Percentiles rank a stretch among this genome's conserved stretches.
These are phyloP conservation scores for Solanum peruvianum DNA, from an alignment of 257 asterid genomes.

Conservation along the genomic window DNA sequence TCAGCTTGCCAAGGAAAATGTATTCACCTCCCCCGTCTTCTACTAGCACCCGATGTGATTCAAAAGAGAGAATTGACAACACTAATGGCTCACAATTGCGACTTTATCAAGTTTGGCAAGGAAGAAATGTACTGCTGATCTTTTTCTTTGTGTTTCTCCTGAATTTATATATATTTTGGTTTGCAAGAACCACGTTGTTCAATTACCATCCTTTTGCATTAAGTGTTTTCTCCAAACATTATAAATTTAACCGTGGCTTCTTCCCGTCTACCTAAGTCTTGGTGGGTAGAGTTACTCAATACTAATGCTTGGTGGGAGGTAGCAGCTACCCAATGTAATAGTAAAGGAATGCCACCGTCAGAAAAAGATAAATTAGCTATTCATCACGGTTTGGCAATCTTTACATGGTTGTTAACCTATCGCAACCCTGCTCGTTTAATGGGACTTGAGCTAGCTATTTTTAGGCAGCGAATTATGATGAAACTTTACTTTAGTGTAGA, in stretches of 20 bases:
- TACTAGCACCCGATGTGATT: neutral
- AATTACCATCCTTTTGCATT: neutral
- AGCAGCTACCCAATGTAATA: neutral
- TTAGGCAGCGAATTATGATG: neutral
- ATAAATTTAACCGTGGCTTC: neutral
- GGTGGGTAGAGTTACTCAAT: neutral
- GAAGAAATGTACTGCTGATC: constrained; percentile 33
- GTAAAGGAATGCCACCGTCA: neutral
- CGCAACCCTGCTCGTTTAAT: neutral
- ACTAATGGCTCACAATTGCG: constrained; percentile 15
- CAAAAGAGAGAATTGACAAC: constrained; percentile 2
- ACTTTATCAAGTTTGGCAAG: constrained; percentile 41
- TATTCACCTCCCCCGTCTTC: constrained; percentile 14
- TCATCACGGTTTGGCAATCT: neutral
- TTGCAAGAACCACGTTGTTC: neutral
- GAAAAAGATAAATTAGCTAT: neutral
- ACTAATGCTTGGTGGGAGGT: neutral
- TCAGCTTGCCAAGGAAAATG: constrained; percentile 9
- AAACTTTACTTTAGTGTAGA: neutral
- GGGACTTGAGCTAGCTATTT: neutral
- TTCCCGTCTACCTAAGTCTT: neutral
- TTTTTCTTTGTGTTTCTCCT: neutral
- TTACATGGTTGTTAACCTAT: neutral
- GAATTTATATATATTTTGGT: neutral
- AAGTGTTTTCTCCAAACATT: neutral